Conservation (phyloP, 2,329 filamentous ascomycete species). For the Alternaria metachromatica region DNA sequence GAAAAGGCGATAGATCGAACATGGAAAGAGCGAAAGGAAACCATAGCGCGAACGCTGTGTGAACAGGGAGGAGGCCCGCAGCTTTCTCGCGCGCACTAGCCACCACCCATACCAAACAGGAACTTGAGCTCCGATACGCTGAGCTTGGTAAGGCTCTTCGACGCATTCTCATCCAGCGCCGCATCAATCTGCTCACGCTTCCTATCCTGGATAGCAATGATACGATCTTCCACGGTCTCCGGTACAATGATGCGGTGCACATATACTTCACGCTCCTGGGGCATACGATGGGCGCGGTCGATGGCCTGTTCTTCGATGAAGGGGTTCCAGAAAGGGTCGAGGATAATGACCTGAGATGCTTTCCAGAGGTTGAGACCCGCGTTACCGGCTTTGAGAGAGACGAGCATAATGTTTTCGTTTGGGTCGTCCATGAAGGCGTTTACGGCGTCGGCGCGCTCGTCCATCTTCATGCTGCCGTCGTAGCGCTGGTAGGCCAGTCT, state of each 20-base stretch:
- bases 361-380: constrained; percentile 85
- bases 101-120: constrained; percentile 62
- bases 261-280: constrained; percentile 74
- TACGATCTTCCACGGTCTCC: constrained; percentile 86
- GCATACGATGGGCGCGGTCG: constrained; percentile 87
- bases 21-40: not conserved
- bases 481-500: constrained; percentile 71
- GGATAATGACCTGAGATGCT: constrained; percentile 84
- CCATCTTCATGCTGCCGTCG: constrained; percentile 75
- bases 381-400: constrained; percentile 82
- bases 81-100: not conserved
- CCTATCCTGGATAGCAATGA: constrained; percentile 76
- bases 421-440: constrained; percentile 69
- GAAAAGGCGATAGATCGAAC: not conserved
- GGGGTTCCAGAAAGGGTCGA: constrained; percentile 95
- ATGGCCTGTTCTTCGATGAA: constrained; percentile 92
- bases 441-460: constrained; percentile 70
- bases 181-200: constrained; percentile 79
- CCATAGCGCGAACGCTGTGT: not conserved
- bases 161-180: constrained; percentile 78
- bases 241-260: constrained; percentile 81
- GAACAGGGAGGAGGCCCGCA: not conserved
- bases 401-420: constrained; percentile 72
- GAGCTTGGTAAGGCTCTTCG: constrained; percentile 70
- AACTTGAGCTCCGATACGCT: constrained; percentile 71